Conservation (phyloP, 345 rosid genomes). For the Heritiera littoralis region DNA sequence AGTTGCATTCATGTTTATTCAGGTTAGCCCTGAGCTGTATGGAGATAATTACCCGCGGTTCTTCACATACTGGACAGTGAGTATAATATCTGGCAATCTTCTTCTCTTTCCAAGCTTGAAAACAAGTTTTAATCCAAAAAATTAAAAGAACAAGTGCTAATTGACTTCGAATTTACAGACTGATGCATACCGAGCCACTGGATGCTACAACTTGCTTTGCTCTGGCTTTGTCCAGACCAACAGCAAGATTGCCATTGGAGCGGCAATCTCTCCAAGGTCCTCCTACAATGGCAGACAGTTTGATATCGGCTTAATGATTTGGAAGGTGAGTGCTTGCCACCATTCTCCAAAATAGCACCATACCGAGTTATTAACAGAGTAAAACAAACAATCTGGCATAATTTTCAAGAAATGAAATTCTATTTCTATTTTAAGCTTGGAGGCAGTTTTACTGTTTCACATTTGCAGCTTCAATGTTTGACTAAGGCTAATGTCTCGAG, state of each 20-base stretch:
- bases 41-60: slow-evolving; percentile 95
- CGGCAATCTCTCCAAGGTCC: slow-evolving; percentile 97
- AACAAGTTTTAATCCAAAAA: background rate
- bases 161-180: slow-evolving; percentile 46
- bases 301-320: slow-evolving; percentile 79
- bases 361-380: background rate
- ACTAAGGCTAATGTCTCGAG: background rate
- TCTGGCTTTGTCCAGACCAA: slow-evolving; percentile 96
- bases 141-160: background rate
- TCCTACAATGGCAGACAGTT: slow-evolving; percentile 82
- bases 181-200: slow-evolving; percentile 97
- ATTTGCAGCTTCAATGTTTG: background rate
- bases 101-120: background rate
- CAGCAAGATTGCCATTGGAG: slow-evolving; percentile 88
- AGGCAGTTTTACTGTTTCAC: background rate
- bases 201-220: slow-evolving; percentile 94
- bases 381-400: background rate
- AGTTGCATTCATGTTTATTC: slow-evolving; percentile 26
- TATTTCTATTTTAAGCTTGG: background rate
- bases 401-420: background rate
- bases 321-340: slow-evolving; percentile 70
- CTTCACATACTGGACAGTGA: slow-evolving; percentile 98
- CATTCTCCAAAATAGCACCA: background rate
- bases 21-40: slow-evolving; percentile 97
- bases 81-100: slow-evolving; percentile 25